A percentile compares a stretch with the other conserved stretches of the same genome.
Conservation (phyloP, 73 alveolate genomes). For the Stentor roeselii region DNA sequence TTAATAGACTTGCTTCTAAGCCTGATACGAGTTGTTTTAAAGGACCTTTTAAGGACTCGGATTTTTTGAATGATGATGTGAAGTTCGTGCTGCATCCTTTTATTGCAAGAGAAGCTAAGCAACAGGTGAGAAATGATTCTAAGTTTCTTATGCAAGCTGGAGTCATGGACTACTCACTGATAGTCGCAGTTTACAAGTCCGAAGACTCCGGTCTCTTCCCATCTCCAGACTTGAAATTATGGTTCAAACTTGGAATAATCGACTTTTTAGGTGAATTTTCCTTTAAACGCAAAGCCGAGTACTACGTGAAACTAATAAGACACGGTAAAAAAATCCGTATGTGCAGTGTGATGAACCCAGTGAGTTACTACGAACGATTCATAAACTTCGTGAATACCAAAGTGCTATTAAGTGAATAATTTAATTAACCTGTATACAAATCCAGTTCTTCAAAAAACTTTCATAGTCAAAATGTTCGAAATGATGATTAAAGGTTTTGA, state of each 20-base stretch:
- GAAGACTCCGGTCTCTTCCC: neutral
- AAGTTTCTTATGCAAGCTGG: neutral
- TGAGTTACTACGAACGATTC: neutral
- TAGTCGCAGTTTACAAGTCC: neutral
- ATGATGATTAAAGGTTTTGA: neutral
- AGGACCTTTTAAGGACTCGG: constrained; percentile 11
- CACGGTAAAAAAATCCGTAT: neutral
- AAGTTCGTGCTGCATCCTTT: neutral
- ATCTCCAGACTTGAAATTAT: neutral
- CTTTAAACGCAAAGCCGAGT: neutral
- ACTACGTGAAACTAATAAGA: neutral
- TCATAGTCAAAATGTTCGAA: neutral
- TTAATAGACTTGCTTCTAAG: neutral
- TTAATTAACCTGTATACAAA: too few species aligned
- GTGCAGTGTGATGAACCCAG: constrained; percentile 1
- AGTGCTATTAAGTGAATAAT: too few species aligned
- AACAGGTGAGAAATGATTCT: neutral
- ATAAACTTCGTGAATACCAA: neutral
- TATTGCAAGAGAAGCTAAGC: neutral
- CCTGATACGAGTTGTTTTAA: neutral
- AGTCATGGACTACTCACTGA: constrained; percentile 1
- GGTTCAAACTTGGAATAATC: neutral
- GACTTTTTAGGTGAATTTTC: constrained; percentile 3
- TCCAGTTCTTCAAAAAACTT: too few species aligned
- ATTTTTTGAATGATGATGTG: neutral